A percentile compares a stretch with the other conserved stretches of the same genome.
Conservation (phyloP, 2,329 filamentous ascomycete species). For the Ambrosiella xylebori region DNA sequence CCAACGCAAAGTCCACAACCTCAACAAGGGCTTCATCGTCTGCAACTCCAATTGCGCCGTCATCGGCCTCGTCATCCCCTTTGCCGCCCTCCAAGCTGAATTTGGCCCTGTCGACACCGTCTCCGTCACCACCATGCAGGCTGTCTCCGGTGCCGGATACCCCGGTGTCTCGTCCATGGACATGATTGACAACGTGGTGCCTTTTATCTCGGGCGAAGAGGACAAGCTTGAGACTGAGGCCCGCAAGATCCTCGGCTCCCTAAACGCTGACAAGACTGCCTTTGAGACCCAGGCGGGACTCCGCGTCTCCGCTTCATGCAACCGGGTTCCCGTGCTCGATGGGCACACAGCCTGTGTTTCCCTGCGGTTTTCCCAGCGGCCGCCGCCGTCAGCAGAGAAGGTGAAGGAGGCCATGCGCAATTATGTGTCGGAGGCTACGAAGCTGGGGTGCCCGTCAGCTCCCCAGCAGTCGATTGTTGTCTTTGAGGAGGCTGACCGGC, state of each 20-base stretch:
- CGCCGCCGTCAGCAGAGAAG: conserved; percentile 55
- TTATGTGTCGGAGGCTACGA: conserved; percentile 69
- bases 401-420: conserved; percentile 64
- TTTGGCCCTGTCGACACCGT: conserved; percentile 68
- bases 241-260: conserved; percentile 72
- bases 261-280: conserved; percentile 54
- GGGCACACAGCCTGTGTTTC: conserved; percentile 93
- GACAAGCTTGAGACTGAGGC: conserved; percentile 93
- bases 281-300: conserved; percentile 61
- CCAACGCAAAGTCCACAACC: conserved; percentile 54
- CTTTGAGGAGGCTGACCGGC: conserved; percentile 76
- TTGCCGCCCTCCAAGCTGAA: conserved; percentile 70
- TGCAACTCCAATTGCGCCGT: conserved; percentile 98
- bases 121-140: conserved; percentile 83
- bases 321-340: conserved; percentile 84
- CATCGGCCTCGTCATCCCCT: conserved; percentile 87
- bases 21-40: conserved; percentile 78
- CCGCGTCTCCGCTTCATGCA: conserved; percentile 73
- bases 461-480: conserved; percentile 68
- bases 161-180: conserved; percentile 87
- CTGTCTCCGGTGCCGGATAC: conserved; percentile 82
- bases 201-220: conserved; percentile 84
- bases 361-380: conserved; percentile 59
- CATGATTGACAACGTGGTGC: conserved; percentile 88
- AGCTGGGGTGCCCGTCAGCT: conserved; percentile 71